These are phyloP conservation scores for Ustilago cynodontis DNA, from an alignment of 1,284 basidiomycete species.

Conservation along the genomic window DNA sequence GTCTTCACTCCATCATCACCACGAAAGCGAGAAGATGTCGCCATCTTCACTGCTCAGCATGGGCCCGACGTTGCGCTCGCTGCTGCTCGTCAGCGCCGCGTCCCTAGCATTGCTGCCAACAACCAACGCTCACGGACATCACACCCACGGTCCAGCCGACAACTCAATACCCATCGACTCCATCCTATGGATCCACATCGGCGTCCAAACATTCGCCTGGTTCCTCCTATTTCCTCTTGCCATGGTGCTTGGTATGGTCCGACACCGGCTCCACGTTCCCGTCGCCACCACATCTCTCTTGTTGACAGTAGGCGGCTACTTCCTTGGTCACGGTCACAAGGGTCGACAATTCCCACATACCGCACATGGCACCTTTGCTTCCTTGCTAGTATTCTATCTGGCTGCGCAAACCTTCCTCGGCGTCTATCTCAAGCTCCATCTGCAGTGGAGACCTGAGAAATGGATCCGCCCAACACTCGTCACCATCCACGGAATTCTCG, in stretches of 20 bases:
- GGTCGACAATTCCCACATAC: conserved; percentile 66
- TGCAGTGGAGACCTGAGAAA: conserved; percentile 77
- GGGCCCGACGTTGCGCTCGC: not conserved
- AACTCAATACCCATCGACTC: conserved; percentile 62
- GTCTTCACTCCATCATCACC: not conserved
- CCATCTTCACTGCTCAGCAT: not conserved
- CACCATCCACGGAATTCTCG: conserved; percentile 81
- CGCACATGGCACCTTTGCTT: conserved; percentile 65
- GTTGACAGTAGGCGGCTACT: conserved; percentile 62
- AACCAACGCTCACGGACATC: conserved; percentile 56
- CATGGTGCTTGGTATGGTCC: conserved; percentile 67
- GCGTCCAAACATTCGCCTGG: conserved; percentile 60
- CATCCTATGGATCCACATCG: conserved; percentile 67
- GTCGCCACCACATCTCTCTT: conserved; percentile 54
- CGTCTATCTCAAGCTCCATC: conserved; percentile 91
- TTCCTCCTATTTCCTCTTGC: conserved; percentile 63
- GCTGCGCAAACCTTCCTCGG: conserved; percentile 78
- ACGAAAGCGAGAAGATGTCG: not conserved
- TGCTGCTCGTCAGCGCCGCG: conserved; percentile 15
- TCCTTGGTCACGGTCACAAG: conserved; percentile 62
- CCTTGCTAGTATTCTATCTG: conserved; percentile 59
- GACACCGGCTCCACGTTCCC: conserved; percentile 67
- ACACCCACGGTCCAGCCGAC: conserved; percentile 50
- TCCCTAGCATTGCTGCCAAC: conserved; percentile 13
- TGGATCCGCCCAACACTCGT: conserved; percentile 82